phyloP scores from a whole-genome alignment of 345 rosid species.

The Corymbia maculata region DNA sequence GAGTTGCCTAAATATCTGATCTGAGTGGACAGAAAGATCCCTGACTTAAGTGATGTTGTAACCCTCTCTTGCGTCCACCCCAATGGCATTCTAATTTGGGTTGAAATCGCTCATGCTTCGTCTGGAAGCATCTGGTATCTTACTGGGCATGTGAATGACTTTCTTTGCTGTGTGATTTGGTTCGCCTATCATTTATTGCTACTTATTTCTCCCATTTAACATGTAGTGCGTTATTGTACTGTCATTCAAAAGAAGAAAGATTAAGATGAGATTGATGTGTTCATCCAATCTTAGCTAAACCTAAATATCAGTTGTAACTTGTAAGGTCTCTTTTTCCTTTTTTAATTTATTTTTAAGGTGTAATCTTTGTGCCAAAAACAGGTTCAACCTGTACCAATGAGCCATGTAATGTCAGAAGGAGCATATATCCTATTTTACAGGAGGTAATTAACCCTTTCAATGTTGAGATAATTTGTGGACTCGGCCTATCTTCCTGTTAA shows the following conservation, averaged over 20 bases:
- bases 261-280: not conserved
- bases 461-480: not conserved
- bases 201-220: not conserved
- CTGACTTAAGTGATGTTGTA: not conserved
- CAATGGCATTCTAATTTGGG: not conserved
- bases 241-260: not conserved
- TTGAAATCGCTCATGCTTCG: not conserved
- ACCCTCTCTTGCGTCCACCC: not conserved
- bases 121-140: not conserved
- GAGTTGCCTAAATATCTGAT: not conserved
- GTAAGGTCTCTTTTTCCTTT: not conserved
- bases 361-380: slow-evolving; percentile 10
- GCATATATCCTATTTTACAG: slow-evolving; percentile 83
- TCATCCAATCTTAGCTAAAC: not conserved
- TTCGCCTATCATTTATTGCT: not conserved
- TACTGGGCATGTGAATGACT: not conserved
- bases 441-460: slow-evolving; percentile 32
- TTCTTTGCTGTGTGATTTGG: not conserved
- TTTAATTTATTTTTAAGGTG: not conserved
- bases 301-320: not conserved
- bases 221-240: not conserved
- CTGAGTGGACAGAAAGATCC: not conserved
- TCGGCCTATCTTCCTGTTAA: not conserved
- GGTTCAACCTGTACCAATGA: slow-evolving; percentile 63
- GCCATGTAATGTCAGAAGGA: slow-evolving; percentile 92